Conservation (phyloP, 2,329 filamentous ascomycete species). For the Thermoascus crustaceus region DNA sequence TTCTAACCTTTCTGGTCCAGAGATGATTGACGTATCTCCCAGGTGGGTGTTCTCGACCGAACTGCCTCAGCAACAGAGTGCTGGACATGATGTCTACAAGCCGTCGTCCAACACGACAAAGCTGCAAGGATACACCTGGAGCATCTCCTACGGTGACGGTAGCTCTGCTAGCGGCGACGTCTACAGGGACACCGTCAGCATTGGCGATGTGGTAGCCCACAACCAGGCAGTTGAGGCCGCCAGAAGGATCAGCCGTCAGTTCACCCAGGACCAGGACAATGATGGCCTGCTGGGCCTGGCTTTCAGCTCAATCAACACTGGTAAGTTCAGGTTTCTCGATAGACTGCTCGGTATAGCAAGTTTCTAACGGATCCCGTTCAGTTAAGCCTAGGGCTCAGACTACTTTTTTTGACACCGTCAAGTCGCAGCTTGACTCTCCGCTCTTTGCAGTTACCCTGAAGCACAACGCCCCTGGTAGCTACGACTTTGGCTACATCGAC, state of each 20-base stretch:
- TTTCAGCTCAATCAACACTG: slow-evolving; percentile 52
- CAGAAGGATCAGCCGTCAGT: slow-evolving; percentile 46
- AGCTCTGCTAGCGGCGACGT: slow-evolving; percentile 56
- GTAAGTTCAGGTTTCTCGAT: slow-evolving; percentile 10
- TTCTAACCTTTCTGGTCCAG: background rate
- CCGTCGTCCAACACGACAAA: slow-evolving; percentile 41
- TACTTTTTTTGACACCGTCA: slow-evolving; percentile 56
- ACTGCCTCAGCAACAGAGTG: slow-evolving; percentile 42
- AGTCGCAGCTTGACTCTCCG: slow-evolving; percentile 40
- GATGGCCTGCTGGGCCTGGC: slow-evolving; percentile 55
- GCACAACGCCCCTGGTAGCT: slow-evolving; percentile 44
- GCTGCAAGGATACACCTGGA: slow-evolving; percentile 47
- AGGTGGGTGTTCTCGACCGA: slow-evolving; percentile 61
- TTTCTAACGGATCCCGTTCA: background rate
- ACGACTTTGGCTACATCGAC: slow-evolving; percentile 55
- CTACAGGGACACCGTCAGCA: slow-evolving; percentile 55
- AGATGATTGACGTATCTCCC: slow-evolving; percentile 7
- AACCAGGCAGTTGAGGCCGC: slow-evolving; percentile 60
- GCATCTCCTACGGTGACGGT: slow-evolving; percentile 58
- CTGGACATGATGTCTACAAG: slow-evolving; percentile 52
- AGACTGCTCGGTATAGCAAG: background rate
- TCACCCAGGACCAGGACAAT: slow-evolving; percentile 44
- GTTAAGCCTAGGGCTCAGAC: slow-evolving; percentile 43
- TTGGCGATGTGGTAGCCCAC: slow-evolving; percentile 52
- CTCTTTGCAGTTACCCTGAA: slow-evolving; percentile 50